phyloP scores from a whole-genome alignment of 148 eudicot species.

The Chenopodium quinoa region DNA sequence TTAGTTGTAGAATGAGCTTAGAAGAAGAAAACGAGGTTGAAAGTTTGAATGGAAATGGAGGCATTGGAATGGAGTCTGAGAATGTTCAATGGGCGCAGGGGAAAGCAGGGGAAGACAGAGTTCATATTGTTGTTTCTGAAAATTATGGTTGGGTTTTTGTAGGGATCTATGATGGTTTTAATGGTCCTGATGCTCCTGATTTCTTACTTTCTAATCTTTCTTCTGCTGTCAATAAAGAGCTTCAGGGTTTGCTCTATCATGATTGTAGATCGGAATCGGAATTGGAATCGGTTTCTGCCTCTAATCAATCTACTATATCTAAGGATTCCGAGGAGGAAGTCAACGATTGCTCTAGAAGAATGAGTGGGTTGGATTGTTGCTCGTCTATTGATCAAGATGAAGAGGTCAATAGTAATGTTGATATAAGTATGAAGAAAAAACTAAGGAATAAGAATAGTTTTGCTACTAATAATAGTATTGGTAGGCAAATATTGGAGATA shows the following conservation, averaged over 20 bases:
- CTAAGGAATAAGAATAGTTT: constrained; percentile 42
- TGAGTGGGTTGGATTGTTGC: constrained; percentile 16
- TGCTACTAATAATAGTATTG: constrained; percentile 37
- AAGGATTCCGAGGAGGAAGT: constrained; percentile 29
- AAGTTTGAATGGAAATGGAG: background rate
- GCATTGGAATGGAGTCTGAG: constrained; percentile 26
- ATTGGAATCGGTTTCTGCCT: constrained; percentile 16
- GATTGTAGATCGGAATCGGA: constrained; percentile 33
- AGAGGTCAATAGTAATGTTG: constrained; percentile 34
- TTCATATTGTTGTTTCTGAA: constrained; percentile 79
- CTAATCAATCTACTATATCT: constrained; percentile 31
- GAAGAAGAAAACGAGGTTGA: constrained; percentile 51
- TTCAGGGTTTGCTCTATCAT: constrained; percentile 56
- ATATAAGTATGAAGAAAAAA: constrained; percentile 41
- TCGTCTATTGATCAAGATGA: constrained; percentile 21
- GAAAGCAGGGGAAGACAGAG: constrained; percentile 92
- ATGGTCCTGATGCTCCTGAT: constrained; percentile 94
- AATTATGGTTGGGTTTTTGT: constrained; percentile 92
- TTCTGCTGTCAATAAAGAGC: constrained; percentile 64
- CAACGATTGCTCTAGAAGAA: constrained; percentile 10
- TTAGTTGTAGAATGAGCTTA: constrained; percentile 59
- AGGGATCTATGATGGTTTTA: constrained; percentile 90
- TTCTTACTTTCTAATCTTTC: constrained; percentile 72
- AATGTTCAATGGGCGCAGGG: constrained; percentile 97
- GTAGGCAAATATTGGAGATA: constrained; percentile 70